Evolutionary conservation across 441 rosid genomes (phyloP), one percentile per base, ranked within the genome.

Genomic region (Oxalis stricta): DNA sequence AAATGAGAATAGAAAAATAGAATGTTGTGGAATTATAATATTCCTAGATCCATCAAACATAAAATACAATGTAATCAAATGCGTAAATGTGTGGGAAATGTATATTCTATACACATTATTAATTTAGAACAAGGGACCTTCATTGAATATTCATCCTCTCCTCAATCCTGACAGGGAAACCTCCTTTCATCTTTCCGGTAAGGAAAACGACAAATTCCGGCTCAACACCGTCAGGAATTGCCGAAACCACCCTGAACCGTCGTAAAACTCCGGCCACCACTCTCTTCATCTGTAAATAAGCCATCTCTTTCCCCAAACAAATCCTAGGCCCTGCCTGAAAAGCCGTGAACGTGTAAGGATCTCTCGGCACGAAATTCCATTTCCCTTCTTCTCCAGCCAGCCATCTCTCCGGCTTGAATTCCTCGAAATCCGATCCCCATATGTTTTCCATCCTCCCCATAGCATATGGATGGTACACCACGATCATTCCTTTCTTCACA

Each of bases 301-400:
- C 77, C 82, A 75, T 72, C 38, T 75, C 86, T 48, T 65, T 78
- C 33, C 86, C 86, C 13, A 78, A 23, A 40, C 82, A 75, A 34
- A 70, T 22, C 61, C 82, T 70, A 2, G 86, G 75, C 29, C 82
- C 79, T 0, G 77, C 77, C 18, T 75, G 86, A 46, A 78, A 75
- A 15, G 71, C 84, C 0, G 81, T 74, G 12, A 68, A 71, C 10
- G 44, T 38, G 29, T 55, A 73, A 9, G 72, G 56, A 46, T 71
- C 81, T 40, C 53, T 66, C 31, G 55, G 63, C 0, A 59, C 65
- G 17, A 77, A 73, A 1, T 1, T 50, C 78, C 63, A 49, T 18
- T 71, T 71, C 33, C 32, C 53, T 0, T 23, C 56, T 7, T 29
- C 64, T 24, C 28, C 46, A 60, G 38, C 33, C 20, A 73, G 60